Conservation (phyloP, 1,284 basidiomycete species). For the Sporisorium iseilematis-ciliati region DNA sequence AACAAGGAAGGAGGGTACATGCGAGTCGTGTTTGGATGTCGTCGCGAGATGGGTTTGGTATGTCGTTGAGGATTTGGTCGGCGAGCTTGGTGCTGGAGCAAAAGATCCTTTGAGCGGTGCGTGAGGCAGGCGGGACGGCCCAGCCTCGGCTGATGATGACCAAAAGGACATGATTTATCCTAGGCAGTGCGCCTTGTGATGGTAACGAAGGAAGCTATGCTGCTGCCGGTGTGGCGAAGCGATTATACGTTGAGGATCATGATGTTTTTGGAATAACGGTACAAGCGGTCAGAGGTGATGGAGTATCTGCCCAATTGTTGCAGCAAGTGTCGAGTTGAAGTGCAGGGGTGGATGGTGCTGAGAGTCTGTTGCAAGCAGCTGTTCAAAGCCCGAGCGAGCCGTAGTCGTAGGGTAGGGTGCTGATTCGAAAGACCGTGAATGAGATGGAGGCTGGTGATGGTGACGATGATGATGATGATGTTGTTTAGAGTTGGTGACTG, state of each 20-base stretch:
- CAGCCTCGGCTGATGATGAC: constrained; percentile 33
- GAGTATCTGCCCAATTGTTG: neutral
- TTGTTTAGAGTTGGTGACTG: constrained; percentile 4
- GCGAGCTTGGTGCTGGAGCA: constrained; percentile 12
- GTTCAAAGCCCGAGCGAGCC: neutral
- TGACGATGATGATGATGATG: neutral
- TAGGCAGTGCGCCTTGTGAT: neutral
- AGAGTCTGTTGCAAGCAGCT: too few relatives aligned
- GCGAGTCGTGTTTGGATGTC: constrained; percentile 34
- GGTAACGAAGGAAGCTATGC: neutral
- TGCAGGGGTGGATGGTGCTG: neutral
- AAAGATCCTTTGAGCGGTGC: constrained; percentile 15
- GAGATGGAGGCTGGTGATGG: neutral
- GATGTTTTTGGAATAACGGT: neutral
- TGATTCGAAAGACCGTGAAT: neutral
- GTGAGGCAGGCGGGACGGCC: constrained; percentile 36
- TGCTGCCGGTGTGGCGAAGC: constrained; percentile 1
- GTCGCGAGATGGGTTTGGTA: constrained; percentile 1
- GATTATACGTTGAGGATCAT: constrained; percentile 12
- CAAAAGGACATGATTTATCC: constrained; percentile 29
- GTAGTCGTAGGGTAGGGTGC: neutral
- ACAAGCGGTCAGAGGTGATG: neutral
- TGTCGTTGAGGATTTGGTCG: constrained; percentile 18
- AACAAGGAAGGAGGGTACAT: constrained; percentile 39
- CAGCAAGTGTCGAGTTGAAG: neutral